A percentile compares a stretch with the other conserved stretches of the same genome.
Evolutionary conservation across 148 eudicot genomes (phyloP).

Genomic region (Gaultheria prostrata): DNA sequence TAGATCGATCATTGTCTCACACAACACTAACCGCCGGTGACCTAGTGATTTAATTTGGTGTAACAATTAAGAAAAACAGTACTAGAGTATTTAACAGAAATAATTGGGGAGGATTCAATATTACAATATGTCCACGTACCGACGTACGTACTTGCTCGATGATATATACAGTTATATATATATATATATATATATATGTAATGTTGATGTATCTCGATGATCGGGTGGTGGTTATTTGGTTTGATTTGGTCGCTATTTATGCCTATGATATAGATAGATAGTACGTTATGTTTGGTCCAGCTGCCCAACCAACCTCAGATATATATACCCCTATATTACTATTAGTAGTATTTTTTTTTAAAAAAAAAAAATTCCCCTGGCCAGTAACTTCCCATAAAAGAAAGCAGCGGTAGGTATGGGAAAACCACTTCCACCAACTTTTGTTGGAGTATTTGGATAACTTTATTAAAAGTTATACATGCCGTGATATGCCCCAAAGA

Average conservation of each 20-base stretch:
- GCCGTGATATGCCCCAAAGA: neutral
- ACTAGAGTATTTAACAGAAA: neutral
- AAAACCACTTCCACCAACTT: neutral
- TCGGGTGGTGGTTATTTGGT: neutral
- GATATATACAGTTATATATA: neutral
- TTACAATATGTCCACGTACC: neutral
- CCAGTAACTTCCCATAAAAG: neutral
- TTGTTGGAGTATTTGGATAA: neutral
- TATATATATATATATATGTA: neutral
- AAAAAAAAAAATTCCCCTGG: too few relatives aligned
- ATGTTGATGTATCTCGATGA: neutral
- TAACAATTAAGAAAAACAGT: neutral
- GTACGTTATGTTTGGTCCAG: neutral
- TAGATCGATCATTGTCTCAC: neutral
- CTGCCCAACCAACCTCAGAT: neutral
- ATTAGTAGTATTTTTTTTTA: too few relatives aligned
- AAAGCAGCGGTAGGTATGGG: neutral
- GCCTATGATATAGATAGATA: neutral
- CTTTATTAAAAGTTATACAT: neutral
- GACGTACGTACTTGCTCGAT: neutral
- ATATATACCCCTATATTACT: neutral
- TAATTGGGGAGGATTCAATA: neutral
- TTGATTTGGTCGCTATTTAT: neutral
- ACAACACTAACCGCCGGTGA: neutral
- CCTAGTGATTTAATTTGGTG: neutral